Percentiles rank a stretch among this genome's conserved stretches.
phyloP scores from a whole-genome alignment of 805 yeast genomes.

The Metschnikowia lunata region DNA sequence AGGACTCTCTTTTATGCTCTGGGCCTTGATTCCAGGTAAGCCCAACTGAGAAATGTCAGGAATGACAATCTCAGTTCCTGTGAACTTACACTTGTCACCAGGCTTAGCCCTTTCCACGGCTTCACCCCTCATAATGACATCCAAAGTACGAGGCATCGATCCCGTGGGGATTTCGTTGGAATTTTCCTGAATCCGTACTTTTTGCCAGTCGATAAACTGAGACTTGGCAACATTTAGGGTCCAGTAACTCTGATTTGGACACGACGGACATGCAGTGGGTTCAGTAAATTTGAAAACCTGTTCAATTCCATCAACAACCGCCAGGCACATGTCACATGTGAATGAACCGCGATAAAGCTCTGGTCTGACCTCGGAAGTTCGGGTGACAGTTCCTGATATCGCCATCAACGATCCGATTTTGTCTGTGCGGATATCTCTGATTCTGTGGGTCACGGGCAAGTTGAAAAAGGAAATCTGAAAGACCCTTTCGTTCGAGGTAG shows the following conservation, averaged over 20 bases:
- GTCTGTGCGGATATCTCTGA: constrained; percentile 87
- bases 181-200: constrained; percentile 90
- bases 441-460: constrained; percentile 74
- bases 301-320: constrained; percentile 83
- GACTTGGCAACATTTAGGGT: constrained; percentile 78
- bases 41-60: constrained; percentile 95
- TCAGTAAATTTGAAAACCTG: constrained; percentile 92
- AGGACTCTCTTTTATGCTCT: constrained; percentile 63
- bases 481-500: constrained; percentile 59
- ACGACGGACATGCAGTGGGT: constrained; percentile 87
- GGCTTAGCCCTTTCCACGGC: constrained; percentile 95
- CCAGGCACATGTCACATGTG: constrained; percentile 83
- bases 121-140: constrained; percentile 88
- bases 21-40: constrained; percentile 90
- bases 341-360: constrained; percentile 85
- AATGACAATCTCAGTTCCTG: constrained; percentile 90
- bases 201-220: constrained; percentile 94
- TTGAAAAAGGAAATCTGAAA: constrained; percentile 88
- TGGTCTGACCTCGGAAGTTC: constrained; percentile 95
- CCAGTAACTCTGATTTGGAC: constrained; percentile 85
- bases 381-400: constrained; percentile 90
- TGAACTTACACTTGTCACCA: constrained; percentile 90
- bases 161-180: constrained; percentile 97
- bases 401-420: constrained; percentile 80
- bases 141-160: constrained; percentile 96